A percentile compares a stretch with the other conserved stretches of the same genome.
Conservation (phyloP, 371 early-diverging fungal genomes). For the Nematocida sp. region DNA sequence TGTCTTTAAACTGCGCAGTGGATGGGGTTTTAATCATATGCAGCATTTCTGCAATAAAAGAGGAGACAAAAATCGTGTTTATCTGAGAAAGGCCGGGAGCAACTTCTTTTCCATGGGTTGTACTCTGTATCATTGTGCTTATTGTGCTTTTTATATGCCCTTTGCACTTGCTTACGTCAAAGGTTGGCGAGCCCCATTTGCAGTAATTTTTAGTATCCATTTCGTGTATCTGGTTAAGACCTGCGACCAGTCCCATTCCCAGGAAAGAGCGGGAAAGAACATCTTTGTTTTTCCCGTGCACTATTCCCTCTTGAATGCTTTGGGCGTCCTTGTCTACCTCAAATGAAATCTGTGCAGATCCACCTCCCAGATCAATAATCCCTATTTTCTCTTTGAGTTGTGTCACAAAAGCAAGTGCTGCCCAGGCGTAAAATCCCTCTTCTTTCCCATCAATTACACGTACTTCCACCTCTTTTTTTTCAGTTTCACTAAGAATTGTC, state of each 20-base stretch:
- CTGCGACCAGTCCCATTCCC: conserved; percentile 36
- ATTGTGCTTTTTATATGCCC: conserved; percentile 23
- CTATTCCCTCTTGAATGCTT: conserved; percentile 27
- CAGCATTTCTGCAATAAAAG: conserved; percentile 50
- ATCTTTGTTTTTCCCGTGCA: conserved; percentile 37
- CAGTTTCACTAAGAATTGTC: conserved; percentile 39
- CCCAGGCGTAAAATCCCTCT: conserved; percentile 61
- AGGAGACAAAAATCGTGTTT: conserved; percentile 49
- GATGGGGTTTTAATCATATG: conserved; percentile 15
- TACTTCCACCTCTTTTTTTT: conserved; percentile 58
- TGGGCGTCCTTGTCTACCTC: conserved; percentile 32
- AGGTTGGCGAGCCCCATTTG: conserved; percentile 4
- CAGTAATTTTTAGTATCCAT: conserved; percentile 35
- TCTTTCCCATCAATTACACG: conserved; percentile 63
- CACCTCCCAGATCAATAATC: conserved; percentile 69
- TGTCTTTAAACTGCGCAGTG: conserved; percentile 29
- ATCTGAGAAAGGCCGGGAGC: conserved; percentile 42
- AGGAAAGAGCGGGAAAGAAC: conserved; percentile 42
- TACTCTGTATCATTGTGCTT: conserved; percentile 13
- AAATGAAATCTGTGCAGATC: conserved; percentile 64
- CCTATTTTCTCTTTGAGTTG: conserved; percentile 43
- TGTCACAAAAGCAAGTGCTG: conserved; percentile 53
- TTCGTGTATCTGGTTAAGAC: background rate
- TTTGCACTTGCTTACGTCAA: conserved; percentile 31
- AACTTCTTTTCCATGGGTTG: conserved; percentile 37